Evolutionary conservation across 768 basidiomycete species (phyloP), one percentile per base, ranked within the genome.

Genomic region (Lactifluus pinguis): DNA sequence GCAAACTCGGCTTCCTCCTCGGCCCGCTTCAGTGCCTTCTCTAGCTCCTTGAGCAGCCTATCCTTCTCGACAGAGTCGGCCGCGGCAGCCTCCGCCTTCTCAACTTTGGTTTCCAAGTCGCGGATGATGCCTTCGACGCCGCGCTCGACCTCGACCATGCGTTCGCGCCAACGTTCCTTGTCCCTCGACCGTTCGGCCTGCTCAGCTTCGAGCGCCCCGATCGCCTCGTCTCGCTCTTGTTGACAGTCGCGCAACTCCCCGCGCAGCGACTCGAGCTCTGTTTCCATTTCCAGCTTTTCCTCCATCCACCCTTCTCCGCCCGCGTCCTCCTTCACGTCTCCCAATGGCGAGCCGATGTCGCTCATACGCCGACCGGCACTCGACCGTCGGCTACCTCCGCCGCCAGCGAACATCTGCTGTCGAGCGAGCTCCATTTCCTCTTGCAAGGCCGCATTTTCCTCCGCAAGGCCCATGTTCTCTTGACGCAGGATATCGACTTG

Each of bases 71-170:
- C 73, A 0, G 75, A 75, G 3, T 75, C 71, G 41, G 73, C 72
- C 8, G 73, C 74, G 29, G 70, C 74, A 55, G 74, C 72, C 66
- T 87, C 85, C 0, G 87, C 81, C 39, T 73, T 75, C 47, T 73
- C 75, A 2, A 81, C 67, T 64, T 80, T 83, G 62, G 67, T 66
- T 72, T 90, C 87, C 60, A 92, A 71, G 53, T 83, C 81, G n/a
- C 73, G 72, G 19, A 92, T 76, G 59, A 91, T 85, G 9, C 73
- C 81, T 41, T 81, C 80, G 30, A 89, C 88, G 4, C 85, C 86
- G 53, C 74, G 75, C 70, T 90, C 84, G 9, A 89, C 85, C 60
- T 89, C 87, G 9, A 64, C 66, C 82, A 91, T 87, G 49, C 86
- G 77, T 53, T 80, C 81, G 65, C 81, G 82, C 84, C 85, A 92